These are phyloP conservation scores for Quercus ilex DNA, from an alignment of 306 rosid genomes.

Conservation along the genomic window DNA sequence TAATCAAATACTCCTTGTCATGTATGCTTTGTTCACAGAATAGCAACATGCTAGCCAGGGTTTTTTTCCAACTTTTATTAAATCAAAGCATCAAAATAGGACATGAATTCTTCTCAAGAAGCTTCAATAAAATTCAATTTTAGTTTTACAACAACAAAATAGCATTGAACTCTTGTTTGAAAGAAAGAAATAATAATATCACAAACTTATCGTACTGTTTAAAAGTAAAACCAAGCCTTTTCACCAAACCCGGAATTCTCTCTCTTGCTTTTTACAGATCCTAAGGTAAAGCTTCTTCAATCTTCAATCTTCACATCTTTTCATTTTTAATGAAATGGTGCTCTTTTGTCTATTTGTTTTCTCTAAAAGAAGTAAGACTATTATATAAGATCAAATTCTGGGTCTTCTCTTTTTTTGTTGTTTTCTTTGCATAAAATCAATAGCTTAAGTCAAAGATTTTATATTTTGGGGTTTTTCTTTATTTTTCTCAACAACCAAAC, in stretches of 20 bases:
- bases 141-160: too few species aligned
- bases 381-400: neutral
- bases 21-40: neutral
- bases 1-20: neutral
- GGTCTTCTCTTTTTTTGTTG: neutral
- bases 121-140: too few species aligned
- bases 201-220: too few species aligned
- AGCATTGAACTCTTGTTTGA: too few species aligned
- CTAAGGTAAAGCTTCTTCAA: neutral
- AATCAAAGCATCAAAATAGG: too few species aligned
- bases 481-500: neutral
- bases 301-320: neutral
- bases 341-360: constrained; percentile 6
- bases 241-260: neutral
- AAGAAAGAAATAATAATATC: too few species aligned
- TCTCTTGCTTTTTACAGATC: neutral
- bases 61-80: neutral
- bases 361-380: neutral
- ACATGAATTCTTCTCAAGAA: too few species aligned
- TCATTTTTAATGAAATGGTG: neutral
- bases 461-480: neutral
- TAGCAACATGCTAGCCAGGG: neutral
- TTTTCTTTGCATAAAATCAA: neutral
- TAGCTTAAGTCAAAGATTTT: neutral
- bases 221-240: too few species aligned